Base-by-base conservation (phyloP, 139 green algal species). In the Nannochloris sp. region DNA sequence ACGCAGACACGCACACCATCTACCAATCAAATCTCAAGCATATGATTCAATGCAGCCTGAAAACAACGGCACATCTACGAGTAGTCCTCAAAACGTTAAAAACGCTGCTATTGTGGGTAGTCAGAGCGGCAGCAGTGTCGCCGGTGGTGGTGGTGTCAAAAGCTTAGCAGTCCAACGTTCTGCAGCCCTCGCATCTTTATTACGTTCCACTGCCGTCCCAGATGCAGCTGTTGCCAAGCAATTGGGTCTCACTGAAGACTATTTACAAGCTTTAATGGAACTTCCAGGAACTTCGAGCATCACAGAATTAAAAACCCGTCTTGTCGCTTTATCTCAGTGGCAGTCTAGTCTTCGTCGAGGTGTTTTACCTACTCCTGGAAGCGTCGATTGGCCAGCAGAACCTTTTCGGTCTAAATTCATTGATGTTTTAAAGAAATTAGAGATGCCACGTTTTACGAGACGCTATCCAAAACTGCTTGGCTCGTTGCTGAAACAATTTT, bases 381-480 rank as follows among this genome's bases (percentile, higher is more conserved):
- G 72, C 8, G 38, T 92, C 9, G 33, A 70, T 14, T 96, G 89
- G 88, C 88, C 88, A 3, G 61, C 64, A 29, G 86, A 95, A 65
- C 88, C 89, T 12, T 92, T 96, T 48, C 74, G 80, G 55, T 77
- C 63, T 33, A 85, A 88, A 72, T 92, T 95, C 73, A 72, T 88
- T 15, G 74, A 59, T n/a, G 30, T 62, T 31, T 39, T 70, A 8
- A 62, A 57, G 30, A 38, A 47, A 24, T 60, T 96, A 48, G 84
- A 93, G 76, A 94, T 96, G 87, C 68, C 88, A 2, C 85, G 84
- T 51, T 95, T 96, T 75, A 91, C 82, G 14, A 72, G 87, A 30
- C 75, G 83, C 25, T 85, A 95, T 73, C 89, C 89, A 1, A 70
- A 79, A 54, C 80, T 96, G 48, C 74, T 92, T 32, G 74, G 86